A percentile compares a stretch with the other conserved stretches of the same genome.
phyloP scores from a whole-genome alignment of 1,139 yeast genomes.

The Ogataea hybrid region DNA sequence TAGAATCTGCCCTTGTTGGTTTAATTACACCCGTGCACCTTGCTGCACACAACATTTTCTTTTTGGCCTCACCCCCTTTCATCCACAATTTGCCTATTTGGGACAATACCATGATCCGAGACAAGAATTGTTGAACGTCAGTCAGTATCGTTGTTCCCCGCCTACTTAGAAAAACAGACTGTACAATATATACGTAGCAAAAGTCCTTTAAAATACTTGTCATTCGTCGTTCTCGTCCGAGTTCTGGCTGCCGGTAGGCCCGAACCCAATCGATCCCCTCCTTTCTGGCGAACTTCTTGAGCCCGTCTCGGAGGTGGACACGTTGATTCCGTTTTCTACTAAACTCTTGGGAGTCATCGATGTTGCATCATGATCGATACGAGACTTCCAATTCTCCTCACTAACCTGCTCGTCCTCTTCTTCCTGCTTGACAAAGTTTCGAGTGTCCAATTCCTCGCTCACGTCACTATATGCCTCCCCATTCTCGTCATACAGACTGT shows the following conservation, averaged over 20 bases:
- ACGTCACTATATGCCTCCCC: constrained; percentile 17
- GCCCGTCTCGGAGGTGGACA: constrained; percentile 13
- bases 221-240: constrained; percentile 13
- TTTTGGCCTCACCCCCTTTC: not conserved
- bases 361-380: constrained; percentile 1
- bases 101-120: not conserved
- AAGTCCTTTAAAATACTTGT: not conserved
- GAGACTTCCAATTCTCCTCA: constrained; percentile 8
- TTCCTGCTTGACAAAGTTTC: constrained; percentile 2
- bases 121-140: too few species aligned
- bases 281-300: constrained; percentile 14
- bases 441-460: constrained; percentile 9
- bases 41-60: not conserved
- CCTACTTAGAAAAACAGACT: not conserved
- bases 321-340: not conserved
- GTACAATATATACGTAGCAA: not conserved
- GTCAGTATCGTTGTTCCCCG: too few species aligned
- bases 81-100: constrained; percentile 6
- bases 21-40: constrained; percentile 7
- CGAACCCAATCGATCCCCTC: constrained; percentile 9
- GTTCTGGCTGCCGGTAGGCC: constrained; percentile 11
- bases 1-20: constrained; percentile 2
- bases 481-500: constrained; percentile 19
- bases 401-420: constrained; percentile 4
- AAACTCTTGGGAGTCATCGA: constrained; percentile 5